Evolutionary conservation across 306 rosid genomes (phyloP).

Genomic region (Urtica urens): DNA sequence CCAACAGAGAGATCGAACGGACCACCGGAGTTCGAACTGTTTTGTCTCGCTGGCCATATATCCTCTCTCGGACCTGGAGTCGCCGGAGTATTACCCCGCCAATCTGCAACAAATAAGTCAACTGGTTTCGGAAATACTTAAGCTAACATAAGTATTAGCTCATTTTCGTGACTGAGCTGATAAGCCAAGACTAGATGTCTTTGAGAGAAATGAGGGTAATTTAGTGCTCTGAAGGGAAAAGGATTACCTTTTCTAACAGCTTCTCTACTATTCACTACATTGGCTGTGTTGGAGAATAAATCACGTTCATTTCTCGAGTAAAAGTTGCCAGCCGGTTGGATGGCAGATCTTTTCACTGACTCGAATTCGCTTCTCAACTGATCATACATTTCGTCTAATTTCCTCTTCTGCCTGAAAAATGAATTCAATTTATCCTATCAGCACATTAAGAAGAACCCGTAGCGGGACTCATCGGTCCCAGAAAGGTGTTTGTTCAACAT

Average conservation of each 20-base stretch:
- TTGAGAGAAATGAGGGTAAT: neutral
- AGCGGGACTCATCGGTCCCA: constrained; percentile 6
- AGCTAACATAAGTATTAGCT: constrained; percentile 15
- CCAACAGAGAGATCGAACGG: constrained; percentile 69
- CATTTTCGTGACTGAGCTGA: neutral
- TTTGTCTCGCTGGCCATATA: constrained; percentile 87
- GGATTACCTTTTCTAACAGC: constrained; percentile 61
- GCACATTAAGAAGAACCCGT: constrained; percentile 10
- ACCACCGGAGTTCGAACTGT: constrained; percentile 70
- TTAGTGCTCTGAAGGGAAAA: constrained; percentile 9
- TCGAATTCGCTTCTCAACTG: constrained; percentile 80
- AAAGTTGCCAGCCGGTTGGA: constrained; percentile 74
- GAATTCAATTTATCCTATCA: constrained; percentile 5
- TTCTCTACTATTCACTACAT: constrained; percentile 68
- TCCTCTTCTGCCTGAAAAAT: constrained; percentile 87
- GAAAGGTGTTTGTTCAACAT: no score
- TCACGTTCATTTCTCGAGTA: constrained; percentile 81
- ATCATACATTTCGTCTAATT: constrained; percentile 97
- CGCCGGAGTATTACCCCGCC: constrained; percentile 59
- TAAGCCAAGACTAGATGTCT: neutral
- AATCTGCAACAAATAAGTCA: constrained; percentile 87
- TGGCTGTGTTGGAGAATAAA: constrained; percentile 61
- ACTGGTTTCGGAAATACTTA: constrained; percentile 62
- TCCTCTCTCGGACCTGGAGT: constrained; percentile 99
- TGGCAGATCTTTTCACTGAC: constrained; percentile 61